Percentiles rank a stretch among this genome's conserved stretches.
Conservation (phyloP, 2,329 filamentous ascomycete species). For the Leptographium procerum region DNA sequence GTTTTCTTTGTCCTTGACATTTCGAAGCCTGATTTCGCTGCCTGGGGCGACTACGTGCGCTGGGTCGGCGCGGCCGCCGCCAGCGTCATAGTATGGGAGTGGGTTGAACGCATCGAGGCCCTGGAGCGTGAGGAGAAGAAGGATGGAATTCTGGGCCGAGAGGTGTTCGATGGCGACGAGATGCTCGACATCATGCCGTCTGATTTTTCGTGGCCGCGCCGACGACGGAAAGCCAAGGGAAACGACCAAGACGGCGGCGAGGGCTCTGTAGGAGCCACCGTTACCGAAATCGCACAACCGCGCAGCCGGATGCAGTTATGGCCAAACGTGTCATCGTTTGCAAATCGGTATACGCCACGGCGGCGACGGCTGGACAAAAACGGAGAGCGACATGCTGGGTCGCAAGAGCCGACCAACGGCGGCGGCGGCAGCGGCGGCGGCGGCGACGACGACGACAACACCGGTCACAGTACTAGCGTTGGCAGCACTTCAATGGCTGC, state of each 20-base stretch:
- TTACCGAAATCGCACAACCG: background rate
- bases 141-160: slow-evolving; percentile 79
- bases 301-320: background rate
- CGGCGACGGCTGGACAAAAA: background rate
- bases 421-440: background rate
- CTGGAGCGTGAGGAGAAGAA: slow-evolving; percentile 88
- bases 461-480: too few relatives aligned
- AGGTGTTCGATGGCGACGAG: slow-evolving; percentile 89
- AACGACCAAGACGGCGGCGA: slow-evolving; percentile 19
- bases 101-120: slow-evolving; percentile 90
- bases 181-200: slow-evolving; percentile 59
- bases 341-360: background rate
- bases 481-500: background rate
- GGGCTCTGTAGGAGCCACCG: background rate
- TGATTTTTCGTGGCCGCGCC: slow-evolving; percentile 36
- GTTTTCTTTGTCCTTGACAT: slow-evolving; percentile 93
- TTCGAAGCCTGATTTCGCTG: slow-evolving; percentile 70
- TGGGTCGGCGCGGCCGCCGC: slow-evolving; percentile 94
- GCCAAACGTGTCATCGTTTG: background rate
- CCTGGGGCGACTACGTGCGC: slow-evolving; percentile 89
- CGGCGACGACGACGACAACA: background rate
- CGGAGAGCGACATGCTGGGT: background rate
- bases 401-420: background rate
- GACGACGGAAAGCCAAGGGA: slow-evolving; percentile 20
- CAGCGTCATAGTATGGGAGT: slow-evolving; percentile 96